Evolutionary conservation across 208 protist species (phyloP).

Genomic region (Angomonas deanei): DNA sequence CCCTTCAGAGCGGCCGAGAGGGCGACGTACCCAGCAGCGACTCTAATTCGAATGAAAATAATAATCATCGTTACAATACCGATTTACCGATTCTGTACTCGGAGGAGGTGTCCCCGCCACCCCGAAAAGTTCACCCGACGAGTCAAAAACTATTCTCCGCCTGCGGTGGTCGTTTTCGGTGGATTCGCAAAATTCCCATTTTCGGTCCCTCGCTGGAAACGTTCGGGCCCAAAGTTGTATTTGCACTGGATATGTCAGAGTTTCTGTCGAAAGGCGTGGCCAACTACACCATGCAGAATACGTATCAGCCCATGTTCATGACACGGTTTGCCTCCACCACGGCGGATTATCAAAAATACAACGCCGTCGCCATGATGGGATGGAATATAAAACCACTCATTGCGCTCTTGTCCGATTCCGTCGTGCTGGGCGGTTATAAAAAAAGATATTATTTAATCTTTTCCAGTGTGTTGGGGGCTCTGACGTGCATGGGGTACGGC

Average conservation of each 20-base stretch:
- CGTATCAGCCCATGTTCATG: slow-evolving; percentile 38
- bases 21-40: not conserved
- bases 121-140: not conserved
- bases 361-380: slow-evolving; percentile 24
- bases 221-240: slow-evolving; percentile 30
- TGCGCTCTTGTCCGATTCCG: slow-evolving; percentile 30
- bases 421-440: slow-evolving; percentile 26
- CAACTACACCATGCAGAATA: slow-evolving; percentile 26
- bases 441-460: slow-evolving; percentile 25
- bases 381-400: slow-evolving; percentile 39
- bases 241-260: slow-evolving; percentile 25
- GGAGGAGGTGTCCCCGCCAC: not conserved
- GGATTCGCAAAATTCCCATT: slow-evolving; percentile 21
- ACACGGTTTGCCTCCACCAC: slow-evolving; percentile 13
- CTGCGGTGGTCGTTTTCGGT: slow-evolving; percentile 11
- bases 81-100: not conserved
- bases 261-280: slow-evolving; percentile 32
- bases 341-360: slow-evolving; percentile 33
- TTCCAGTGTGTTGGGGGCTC: slow-evolving; percentile 20
- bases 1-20: not conserved
- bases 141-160: slow-evolving; percentile 9
- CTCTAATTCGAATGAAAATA: too few species aligned
- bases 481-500: slow-evolving; percentile 19
- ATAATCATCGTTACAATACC: too few species aligned
- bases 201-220: slow-evolving; percentile 27